Base-by-base conservation (phyloP, 2,329 filamentous ascomycete genomes). In the Ascocoryne sarcoides region DNA sequence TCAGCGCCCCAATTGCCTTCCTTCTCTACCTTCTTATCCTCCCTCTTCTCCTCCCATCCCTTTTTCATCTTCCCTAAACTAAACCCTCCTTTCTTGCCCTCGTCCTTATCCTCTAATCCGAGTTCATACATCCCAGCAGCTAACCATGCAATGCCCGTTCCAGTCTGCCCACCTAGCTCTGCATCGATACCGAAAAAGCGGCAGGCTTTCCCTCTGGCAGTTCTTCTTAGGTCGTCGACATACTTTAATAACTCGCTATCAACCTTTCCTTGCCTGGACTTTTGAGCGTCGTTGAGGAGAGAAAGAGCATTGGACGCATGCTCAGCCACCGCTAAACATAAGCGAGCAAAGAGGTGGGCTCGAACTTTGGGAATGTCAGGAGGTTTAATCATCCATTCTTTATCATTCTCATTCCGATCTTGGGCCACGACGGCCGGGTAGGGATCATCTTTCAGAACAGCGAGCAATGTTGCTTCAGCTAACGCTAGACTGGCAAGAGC, bases 361-460 rank as follows among this genome's bases (percentile, higher is more conserved):
- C 90, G 79, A 14, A 95, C 88, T 58, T 90, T 89, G 20, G 88
- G 84, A 36, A 95, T 85, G 37, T 87, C 79, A 1, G 90, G 87
- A 0, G 87, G 76, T 54, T 84, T 86, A 61, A 92, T 93, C 88
- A 96, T 96, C 90, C 90, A 98, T 51, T 96, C 90, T 46, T 76
- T 87, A 60, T 89, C 87, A 51, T 82, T 79, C 39, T 81, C 76
- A 57, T 94, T 93, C 35, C 89, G 75, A 42, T 82, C 77, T 54
- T 94, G 85, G 1, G 87, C 79, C 2, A 94, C 82, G 5, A 81
- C 75, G 2, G 83, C 79, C 1, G 90, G 83, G 56, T 95, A 96
- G 0, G 90, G 88, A 56, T 98, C 92, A 58, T 96, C 90, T 54
- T 96, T 96, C 36, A 94, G 62, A 1, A 96, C 87, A 0, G 87